Evolutionary conservation across 2,329 filamentous ascomycete genomes (phyloP).

Genomic region (Phyllosticta capitalensis): DNA sequence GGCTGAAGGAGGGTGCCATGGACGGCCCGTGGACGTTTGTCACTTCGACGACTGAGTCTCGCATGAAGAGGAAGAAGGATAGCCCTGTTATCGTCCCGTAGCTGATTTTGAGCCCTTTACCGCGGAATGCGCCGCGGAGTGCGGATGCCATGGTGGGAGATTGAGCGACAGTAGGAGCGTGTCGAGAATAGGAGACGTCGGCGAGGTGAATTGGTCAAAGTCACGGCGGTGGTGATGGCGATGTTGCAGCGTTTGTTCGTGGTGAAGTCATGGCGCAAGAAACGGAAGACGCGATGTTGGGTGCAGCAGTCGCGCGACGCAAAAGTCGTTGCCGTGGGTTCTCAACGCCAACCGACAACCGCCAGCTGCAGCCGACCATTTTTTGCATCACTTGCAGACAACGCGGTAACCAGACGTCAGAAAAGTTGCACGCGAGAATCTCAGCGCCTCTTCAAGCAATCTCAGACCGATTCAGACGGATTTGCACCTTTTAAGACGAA

Average conservation of each 20-base stretch:
- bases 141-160: neutral
- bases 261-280: neutral
- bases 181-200: neutral
- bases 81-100: neutral
- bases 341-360: neutral
- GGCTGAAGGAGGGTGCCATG: constrained; percentile 39
- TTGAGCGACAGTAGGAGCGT: neutral
- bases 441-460: neutral
- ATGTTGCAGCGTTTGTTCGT: neutral
- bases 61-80: neutral
- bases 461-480: neutral
- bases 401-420: neutral
- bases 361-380: neutral
- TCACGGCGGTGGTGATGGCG: neutral
- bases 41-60: constrained; percentile 1
- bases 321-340: neutral
- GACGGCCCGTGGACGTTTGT: constrained; percentile 28
- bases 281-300: neutral
- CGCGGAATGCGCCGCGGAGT: neutral
- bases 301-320: neutral
- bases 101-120: neutral
- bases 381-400: neutral
- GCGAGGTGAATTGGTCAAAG: neutral
- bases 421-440: neutral
- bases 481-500: neutral